These are phyloP conservation scores for Rhodotorula graminis DNA, from an alignment of 768 basidiomycete genomes.

Conservation along the genomic window DNA sequence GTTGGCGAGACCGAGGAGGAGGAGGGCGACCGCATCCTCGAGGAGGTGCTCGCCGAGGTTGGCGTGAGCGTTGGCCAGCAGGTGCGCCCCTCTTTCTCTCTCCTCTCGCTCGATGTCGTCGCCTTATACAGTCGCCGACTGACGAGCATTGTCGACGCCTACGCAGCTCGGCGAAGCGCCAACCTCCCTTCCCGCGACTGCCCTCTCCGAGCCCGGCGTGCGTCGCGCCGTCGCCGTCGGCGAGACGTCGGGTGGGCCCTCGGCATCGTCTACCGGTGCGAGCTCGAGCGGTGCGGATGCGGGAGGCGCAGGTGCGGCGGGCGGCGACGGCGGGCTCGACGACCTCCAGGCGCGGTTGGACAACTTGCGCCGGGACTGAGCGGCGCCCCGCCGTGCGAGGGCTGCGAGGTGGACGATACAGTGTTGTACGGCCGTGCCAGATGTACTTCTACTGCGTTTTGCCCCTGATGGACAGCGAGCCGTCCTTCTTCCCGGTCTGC, in stretches of 20 bases:
- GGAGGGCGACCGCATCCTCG: constrained; percentile 90
- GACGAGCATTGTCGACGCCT: no score
- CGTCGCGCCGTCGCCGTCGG: constrained; percentile 82
- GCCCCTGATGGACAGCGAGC: no score
- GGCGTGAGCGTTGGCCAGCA: constrained; percentile 85
- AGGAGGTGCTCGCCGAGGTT: constrained; percentile 94
- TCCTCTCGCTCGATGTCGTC: no score
- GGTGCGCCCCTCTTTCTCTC: constrained; percentile 40
- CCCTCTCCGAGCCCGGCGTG: constrained; percentile 52
- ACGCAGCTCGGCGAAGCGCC: constrained; percentile 42
- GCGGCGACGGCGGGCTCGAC: constrained; percentile 69
- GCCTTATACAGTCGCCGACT: no score
- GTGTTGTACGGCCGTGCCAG: neutral
- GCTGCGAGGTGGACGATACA: neutral
- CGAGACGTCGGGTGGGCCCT: constrained; percentile 49
- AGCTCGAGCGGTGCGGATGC: constrained; percentile 51
- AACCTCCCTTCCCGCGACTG: constrained; percentile 31
- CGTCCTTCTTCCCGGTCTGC: no score
- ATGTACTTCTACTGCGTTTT: neutral
- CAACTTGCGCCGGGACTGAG: constrained; percentile 58
- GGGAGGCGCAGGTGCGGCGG: constrained; percentile 41
- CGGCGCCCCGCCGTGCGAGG: neutral
- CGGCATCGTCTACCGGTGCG: constrained; percentile 49
- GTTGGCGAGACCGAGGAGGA: constrained; percentile 89
- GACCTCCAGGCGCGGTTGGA: constrained; percentile 89